These are phyloP conservation scores for Chernovozyma aurita DNA, from an alignment of 1,139 yeast species.

Conservation along the genomic window DNA sequence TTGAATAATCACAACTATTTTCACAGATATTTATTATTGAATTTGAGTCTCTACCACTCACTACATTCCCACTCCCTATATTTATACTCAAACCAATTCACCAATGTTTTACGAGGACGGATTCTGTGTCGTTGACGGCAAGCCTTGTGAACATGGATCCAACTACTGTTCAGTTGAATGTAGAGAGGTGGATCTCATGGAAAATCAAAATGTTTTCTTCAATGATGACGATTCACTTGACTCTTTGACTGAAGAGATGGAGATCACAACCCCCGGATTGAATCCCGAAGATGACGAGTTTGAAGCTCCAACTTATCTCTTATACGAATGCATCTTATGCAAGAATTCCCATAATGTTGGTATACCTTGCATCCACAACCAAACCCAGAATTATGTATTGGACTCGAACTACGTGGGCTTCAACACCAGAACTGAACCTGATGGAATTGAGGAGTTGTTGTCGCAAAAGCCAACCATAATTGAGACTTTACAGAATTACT, in stretches of 20 bases:
- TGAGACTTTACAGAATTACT: conserved; percentile 5
- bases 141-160: conserved; percentile 9
- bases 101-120: conserved; percentile 5
- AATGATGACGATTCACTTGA: conserved; percentile 9
- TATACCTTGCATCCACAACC: conserved; percentile 13
- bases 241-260: conserved; percentile 7
- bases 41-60: too few species aligned
- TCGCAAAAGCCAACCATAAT: conserved; percentile 3
- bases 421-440: neutral
- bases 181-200: conserved; percentile 9
- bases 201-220: conserved; percentile 10
- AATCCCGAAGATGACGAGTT: conserved; percentile 7
- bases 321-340: conserved; percentile 21
- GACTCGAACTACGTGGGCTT: conserved; percentile 3
- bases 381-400: conserved; percentile 2
- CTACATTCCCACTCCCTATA: too few species aligned
- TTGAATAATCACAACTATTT: too few species aligned
- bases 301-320: conserved; percentile 9
- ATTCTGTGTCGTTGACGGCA: conserved; percentile 11
- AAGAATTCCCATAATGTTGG: conserved; percentile 10
- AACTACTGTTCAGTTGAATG: conserved; percentile 7
- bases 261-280: conserved; percentile 7
- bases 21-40: too few species aligned
- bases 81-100: too few species aligned
- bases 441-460: neutral